Percentiles rank a stretch among this genome's conserved stretches.
phyloP scores from a whole-genome alignment of 176 grass and related monocot species.

The Triticum timopheevii region DNA sequence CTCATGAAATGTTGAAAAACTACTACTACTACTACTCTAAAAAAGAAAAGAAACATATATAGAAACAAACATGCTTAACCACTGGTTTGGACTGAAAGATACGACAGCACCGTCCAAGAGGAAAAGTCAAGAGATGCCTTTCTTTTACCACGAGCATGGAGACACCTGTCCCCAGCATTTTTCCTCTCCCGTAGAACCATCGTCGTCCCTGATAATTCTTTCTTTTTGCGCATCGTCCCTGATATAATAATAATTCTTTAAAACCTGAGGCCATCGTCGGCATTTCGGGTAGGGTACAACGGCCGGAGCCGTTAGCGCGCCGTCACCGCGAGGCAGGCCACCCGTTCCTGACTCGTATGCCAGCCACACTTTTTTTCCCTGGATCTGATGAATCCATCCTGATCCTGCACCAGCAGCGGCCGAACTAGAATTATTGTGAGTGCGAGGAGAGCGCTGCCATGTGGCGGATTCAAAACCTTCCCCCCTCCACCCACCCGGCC shows the following conservation, averaged over 20 bases:
- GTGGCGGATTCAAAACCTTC: conserved; percentile 46
- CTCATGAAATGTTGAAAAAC: background rate
- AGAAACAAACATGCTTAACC: background rate
- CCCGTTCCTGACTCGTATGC: background rate
- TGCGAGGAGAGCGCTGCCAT: background rate
- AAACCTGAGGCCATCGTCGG: background rate
- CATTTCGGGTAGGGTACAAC: background rate
- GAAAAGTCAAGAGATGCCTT: background rate
- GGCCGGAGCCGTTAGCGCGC: conserved; percentile 8
- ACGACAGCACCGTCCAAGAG: background rate
- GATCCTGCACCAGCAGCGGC: background rate
- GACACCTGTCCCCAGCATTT: background rate
- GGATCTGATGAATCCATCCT: conserved; percentile 23
- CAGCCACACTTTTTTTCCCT: background rate
- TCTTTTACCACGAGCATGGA: background rate
- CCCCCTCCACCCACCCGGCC: background rate
- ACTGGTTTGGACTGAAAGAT: background rate
- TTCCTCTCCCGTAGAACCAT: background rate
- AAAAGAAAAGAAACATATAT: background rate
- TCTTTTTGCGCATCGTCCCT: too few relatives aligned
- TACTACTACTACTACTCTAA: background rate
- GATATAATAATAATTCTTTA: background rate
- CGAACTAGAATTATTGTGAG: background rate
- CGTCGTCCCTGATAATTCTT: background rate
- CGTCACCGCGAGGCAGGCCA: conserved; percentile 5